These are phyloP conservation scores for Didymella pinodella DNA, from an alignment of 2,329 filamentous ascomycete species.

Conservation along the genomic window DNA sequence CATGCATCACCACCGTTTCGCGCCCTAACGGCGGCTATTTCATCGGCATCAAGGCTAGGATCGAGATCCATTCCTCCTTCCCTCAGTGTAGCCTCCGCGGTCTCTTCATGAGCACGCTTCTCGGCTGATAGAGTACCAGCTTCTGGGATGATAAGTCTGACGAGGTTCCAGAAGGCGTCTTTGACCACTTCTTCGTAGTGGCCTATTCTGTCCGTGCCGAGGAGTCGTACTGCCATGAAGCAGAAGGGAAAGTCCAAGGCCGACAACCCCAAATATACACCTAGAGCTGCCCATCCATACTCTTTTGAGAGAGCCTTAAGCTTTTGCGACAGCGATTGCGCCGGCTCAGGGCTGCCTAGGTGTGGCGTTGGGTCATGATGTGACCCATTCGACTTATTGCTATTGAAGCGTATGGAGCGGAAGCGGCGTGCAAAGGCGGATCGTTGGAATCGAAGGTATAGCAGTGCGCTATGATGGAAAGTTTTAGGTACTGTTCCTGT, in stretches of 20 bases:
- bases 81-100: constrained; percentile 40
- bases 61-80: constrained; percentile 27
- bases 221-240: constrained; percentile 82
- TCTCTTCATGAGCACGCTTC: constrained; percentile 46
- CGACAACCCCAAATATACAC: constrained; percentile 86
- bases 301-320: constrained; percentile 86
- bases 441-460: constrained; percentile 30
- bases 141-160: constrained; percentile 67
- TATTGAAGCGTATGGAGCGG: constrained; percentile 50
- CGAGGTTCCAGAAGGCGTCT: constrained; percentile 63
- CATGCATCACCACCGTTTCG: constrained; percentile 70
- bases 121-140: constrained; percentile 60
- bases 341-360: constrained; percentile 50
- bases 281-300: constrained; percentile 92
- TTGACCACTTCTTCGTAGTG: constrained; percentile 73
- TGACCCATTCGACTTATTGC: constrained; percentile 38
- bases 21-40: constrained; percentile 68
- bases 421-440: constrained; percentile 37
- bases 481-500: constrained; percentile 16
- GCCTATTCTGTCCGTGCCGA: constrained; percentile 89
- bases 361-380: constrained; percentile 51
- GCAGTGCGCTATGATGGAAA: constrained; percentile 27
- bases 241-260: constrained; percentile 94
- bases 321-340: constrained; percentile 69
- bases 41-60: constrained; percentile 58